These are phyloP conservation scores for Nitzschia putrida DNA, from an alignment of 108 stramenopile genomes.

Conservation along the genomic window DNA sequence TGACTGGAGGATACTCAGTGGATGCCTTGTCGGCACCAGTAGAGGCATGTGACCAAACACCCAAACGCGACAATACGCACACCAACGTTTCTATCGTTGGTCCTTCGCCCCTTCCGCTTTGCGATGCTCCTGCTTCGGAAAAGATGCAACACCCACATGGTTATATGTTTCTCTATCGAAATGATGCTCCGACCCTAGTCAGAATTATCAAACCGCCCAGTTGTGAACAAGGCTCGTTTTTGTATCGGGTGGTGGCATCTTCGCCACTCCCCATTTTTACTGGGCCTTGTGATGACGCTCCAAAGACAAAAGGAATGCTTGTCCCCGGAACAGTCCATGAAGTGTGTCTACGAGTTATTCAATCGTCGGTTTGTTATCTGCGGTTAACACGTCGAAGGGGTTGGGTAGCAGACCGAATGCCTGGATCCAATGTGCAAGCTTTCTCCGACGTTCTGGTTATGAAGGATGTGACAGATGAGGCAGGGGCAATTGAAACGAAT, in stretches of 20 bases:
- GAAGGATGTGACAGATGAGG: slow-evolving; percentile 53
- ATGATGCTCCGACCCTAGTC: slow-evolving; percentile 46
- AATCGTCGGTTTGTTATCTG: slow-evolving; percentile 38
- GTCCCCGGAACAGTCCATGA: slow-evolving; percentile 75
- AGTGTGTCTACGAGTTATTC: slow-evolving; percentile 51
- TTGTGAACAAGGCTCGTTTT: slow-evolving; percentile 59
- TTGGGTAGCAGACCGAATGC: slow-evolving; percentile 65
- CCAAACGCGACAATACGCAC: slow-evolving; percentile 37
- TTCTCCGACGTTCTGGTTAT: slow-evolving; percentile 40
- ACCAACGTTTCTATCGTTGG: slow-evolving; percentile 1
- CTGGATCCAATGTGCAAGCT: slow-evolving; percentile 8
- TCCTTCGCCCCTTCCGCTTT: background rate
- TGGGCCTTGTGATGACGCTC: slow-evolving; percentile 72
- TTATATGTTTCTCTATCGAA: slow-evolving; percentile 30
- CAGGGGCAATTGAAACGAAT: slow-evolving; percentile 4
- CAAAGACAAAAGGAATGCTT: slow-evolving; percentile 53
- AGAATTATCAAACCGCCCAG: slow-evolving; percentile 28
- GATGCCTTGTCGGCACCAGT: slow-evolving; percentile 33
- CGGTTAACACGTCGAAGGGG: slow-evolving; percentile 64
- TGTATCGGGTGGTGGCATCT: slow-evolving; percentile 62
- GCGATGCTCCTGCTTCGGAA: background rate
- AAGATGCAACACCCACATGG: slow-evolving; percentile 19
- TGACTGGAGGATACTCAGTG: slow-evolving; percentile 80
- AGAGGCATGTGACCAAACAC: slow-evolving; percentile 21
- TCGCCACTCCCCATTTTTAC: slow-evolving; percentile 71